Evolutionary conservation across 192 early-diverging fungal genomes (phyloP).

Genomic region (Coemansia sp.): DNA sequence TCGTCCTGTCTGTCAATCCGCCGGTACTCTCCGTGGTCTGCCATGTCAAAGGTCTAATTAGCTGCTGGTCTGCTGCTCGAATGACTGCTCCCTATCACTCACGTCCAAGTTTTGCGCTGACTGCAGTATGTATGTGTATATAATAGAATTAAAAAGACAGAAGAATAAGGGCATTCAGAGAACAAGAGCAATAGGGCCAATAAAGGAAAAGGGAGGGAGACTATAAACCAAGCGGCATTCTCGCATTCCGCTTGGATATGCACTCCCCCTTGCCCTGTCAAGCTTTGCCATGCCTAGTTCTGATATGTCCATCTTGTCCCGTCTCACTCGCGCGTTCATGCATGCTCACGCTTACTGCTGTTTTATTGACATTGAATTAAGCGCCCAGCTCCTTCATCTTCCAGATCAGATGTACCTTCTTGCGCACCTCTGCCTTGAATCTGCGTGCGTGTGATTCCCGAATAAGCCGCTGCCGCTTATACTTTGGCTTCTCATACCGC

Average conservation of each 20-base stretch:
- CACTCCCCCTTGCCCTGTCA: too few relatives aligned
- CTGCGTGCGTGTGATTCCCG: constrained; percentile 57
- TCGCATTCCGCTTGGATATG: too few relatives aligned
- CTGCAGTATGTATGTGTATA: not conserved
- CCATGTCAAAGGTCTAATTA: constrained; percentile 6
- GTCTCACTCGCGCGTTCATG: too few relatives aligned
- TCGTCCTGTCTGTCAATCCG: constrained; percentile 14
- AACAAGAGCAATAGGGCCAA: too few relatives aligned
- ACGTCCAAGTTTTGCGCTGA: too few relatives aligned
- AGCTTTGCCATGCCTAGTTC: too few relatives aligned
- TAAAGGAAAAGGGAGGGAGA: too few relatives aligned
- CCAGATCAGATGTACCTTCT: constrained; percentile 66
- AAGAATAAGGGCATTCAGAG: too few relatives aligned
- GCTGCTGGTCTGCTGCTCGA: not conserved
- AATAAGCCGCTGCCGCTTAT: constrained; percentile 52
- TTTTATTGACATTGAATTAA: constrained; percentile 1
- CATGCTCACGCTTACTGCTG: too few relatives aligned
- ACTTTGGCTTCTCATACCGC: constrained; percentile 69
- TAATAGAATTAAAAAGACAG: not conserved
- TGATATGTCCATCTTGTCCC: too few relatives aligned
- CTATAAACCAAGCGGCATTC: too few relatives aligned
- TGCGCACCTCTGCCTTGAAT: constrained; percentile 61
- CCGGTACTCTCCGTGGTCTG: constrained; percentile 18
- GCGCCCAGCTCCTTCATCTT: constrained; percentile 59
- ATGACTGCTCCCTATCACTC: too few relatives aligned